Percentiles rank a stretch among this genome's conserved stretches.
Evolutionary conservation across 106 monocot genomes (phyloP).

Genomic region (Amphibolis antarctica): DNA sequence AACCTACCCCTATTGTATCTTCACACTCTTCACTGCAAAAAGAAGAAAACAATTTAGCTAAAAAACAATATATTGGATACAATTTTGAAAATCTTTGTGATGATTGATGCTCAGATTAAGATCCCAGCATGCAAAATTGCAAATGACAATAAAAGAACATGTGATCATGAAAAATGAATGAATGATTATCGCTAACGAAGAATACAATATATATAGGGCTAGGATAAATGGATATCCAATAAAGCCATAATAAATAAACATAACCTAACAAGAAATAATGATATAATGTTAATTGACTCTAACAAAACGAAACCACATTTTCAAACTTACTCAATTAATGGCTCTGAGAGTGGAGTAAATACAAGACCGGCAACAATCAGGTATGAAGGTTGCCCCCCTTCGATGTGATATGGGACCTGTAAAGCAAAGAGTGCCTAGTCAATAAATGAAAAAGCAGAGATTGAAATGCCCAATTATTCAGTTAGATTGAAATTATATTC

Average conservation of each 20-base stretch:
- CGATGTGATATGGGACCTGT: conserved; percentile 87
- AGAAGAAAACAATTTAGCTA: conserved; percentile 1
- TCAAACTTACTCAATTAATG: conserved; percentile 77
- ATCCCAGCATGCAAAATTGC: too few species aligned
- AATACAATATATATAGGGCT: too few species aligned
- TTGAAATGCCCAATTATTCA: background rate
- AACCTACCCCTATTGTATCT: conserved; percentile 77
- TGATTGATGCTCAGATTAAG: background rate
- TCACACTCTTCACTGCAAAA: conserved; percentile 73
- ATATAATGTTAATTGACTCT: too few species aligned
- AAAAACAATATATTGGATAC: too few species aligned
- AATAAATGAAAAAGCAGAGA: background rate
- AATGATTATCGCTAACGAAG: too few species aligned
- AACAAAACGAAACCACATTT: background rate
- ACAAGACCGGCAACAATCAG: conserved; percentile 94
- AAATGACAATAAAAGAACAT: too few species aligned
- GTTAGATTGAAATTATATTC: background rate
- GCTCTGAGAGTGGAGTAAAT: conserved; percentile 93
- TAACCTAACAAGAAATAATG: too few species aligned
- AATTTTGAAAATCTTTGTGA: background rate
- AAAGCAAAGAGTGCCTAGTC: background rate
- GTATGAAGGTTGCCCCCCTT: conserved; percentile 87
- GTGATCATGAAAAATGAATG: too few species aligned
- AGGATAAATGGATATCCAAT: too few species aligned
- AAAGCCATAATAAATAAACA: too few species aligned